Evolutionary conservation across 202 grass and related monocot species (phyloP).

Genomic region (Bolboschoenoplectus hybrid): DNA sequence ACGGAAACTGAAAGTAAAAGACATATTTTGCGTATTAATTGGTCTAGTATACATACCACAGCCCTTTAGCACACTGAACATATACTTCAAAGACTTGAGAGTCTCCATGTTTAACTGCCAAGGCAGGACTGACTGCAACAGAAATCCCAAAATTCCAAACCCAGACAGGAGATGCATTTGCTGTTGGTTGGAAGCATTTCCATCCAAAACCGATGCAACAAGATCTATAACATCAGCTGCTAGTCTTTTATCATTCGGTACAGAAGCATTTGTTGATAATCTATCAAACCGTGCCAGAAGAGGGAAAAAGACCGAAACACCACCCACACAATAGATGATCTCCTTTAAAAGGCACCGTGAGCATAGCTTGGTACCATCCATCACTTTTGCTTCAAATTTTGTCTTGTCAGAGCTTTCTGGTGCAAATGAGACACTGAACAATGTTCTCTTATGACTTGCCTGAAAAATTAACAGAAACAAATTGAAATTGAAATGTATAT

Average conservation of each 20-base stretch:
- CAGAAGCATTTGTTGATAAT: constrained; percentile 53
- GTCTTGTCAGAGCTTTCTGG: constrained; percentile 80
- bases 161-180: constrained; percentile 98
- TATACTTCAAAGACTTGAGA: constrained; percentile 77
- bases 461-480: constrained; percentile 50
- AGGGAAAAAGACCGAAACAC: constrained; percentile 95
- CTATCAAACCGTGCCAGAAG: constrained; percentile 87
- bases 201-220: constrained; percentile 93
- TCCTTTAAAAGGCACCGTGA: constrained; percentile 83
- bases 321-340: constrained; percentile 98
- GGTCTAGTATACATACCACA: constrained; percentile 51
- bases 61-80: constrained; percentile 81
- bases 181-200: constrained; percentile 94
- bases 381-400: constrained; percentile 75
- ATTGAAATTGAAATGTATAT: constrained; percentile 42
- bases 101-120: constrained; percentile 78
- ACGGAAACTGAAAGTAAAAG: constrained; percentile 19
- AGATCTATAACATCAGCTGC: constrained; percentile 87
- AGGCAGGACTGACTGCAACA: constrained; percentile 83
- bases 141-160: constrained; percentile 87
- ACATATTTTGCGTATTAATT: constrained; percentile 8
- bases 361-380: constrained; percentile 87
- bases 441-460: constrained; percentile 72
- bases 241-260: constrained; percentile 53
- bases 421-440: constrained; percentile 86